Base-by-base conservation (phyloP, 73 alveolate species). In the Durusdinium trenchii region DNA sequence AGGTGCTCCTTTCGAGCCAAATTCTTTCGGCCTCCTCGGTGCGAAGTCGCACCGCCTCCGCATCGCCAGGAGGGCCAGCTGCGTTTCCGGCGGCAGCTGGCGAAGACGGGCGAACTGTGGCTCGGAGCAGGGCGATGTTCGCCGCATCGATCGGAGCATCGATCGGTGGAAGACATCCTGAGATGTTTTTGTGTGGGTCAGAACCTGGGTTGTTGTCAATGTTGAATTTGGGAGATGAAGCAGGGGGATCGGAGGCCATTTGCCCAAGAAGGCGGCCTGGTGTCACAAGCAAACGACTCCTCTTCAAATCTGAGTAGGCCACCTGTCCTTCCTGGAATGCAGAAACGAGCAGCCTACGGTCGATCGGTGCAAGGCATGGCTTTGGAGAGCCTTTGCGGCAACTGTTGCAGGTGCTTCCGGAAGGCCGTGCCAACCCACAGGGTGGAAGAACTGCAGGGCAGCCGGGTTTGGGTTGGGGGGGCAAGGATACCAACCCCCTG, bases 31-130 rank as follows among this genome's bases (percentile, higher is more conserved):
- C 23, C 32, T 57, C 69, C 69, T 23, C 69, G 23, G 23, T 57
- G 32, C 32, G 23, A 16, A 12, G 69, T 16, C 69, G 69, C 30
- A 35, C 36, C 48, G 47, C 12, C n/a, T 69, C 82, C 36, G 26
- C 36, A 35, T 69, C 47, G 36, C 57, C n/a, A 91, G 98, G 98
- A 91, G 61, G 38, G 57, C 43, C 98, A 91, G 98, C 98, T 91
- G 46, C 98, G 98, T 89, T 91, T 91, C 61, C 57, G 98, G 69
- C 84, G 98, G 76, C 67, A 91, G 67, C 60, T 91, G 90, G 98
- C 98, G 52, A 76, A 78, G 42, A 91, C 85, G 28, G 98, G 98
- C 46, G 96, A 90, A 73, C 16, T 90, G 96, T 28, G 10, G 95
- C 92, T 32, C 26, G 92, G 71, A 32, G 43, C 50, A 36, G 23